Conservation (phyloP, 2,329 filamentous ascomycete species). For the Colletotrichum sp. region DNA sequence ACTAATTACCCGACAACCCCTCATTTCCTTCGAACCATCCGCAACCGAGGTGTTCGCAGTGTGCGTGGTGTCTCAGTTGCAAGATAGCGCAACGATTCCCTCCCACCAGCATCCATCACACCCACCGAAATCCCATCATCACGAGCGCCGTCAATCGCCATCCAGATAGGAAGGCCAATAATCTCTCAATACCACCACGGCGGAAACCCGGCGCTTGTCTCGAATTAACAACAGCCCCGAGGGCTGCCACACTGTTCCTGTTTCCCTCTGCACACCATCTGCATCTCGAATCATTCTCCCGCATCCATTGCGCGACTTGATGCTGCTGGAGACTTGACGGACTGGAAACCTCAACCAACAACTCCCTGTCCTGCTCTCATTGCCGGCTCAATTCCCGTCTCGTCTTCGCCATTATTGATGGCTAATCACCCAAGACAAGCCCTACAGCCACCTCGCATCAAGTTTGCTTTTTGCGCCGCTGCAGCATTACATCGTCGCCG, state of each 20-base stretch:
- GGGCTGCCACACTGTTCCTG: slow-evolving; percentile 16
- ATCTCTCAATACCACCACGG: slow-evolving; percentile 21
- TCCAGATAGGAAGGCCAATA: slow-evolving; percentile 24
- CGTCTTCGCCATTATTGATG: not conserved
- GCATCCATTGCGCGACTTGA: not conserved
- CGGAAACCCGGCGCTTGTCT: slow-evolving; percentile 20
- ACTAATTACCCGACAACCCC: not conserved
- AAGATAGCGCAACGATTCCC: not conserved
- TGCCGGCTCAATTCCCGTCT: slow-evolving; percentile 9
- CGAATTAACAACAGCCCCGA: slow-evolving; percentile 9
- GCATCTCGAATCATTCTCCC: not conserved
- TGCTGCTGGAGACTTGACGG: not conserved
- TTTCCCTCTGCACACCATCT: not conserved
- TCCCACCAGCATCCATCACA: not conserved
- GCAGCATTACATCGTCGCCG: not conserved
- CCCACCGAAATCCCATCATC: slow-evolving; percentile 15
- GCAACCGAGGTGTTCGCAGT: slow-evolving; percentile 13
- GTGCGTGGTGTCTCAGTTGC: not conserved
- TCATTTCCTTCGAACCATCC: slow-evolving; percentile 3
- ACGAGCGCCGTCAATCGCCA: slow-evolving; percentile 17
- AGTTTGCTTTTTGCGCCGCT: not conserved
- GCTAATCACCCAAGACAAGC: not conserved
- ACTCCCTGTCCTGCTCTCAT: not conserved
- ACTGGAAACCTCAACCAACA: not conserved
- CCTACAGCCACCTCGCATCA: not conserved